These are phyloP conservation scores for Aaosphaeria arxii DNA, from an alignment of 2,329 filamentous ascomycete genomes.

Conservation along the genomic window DNA sequence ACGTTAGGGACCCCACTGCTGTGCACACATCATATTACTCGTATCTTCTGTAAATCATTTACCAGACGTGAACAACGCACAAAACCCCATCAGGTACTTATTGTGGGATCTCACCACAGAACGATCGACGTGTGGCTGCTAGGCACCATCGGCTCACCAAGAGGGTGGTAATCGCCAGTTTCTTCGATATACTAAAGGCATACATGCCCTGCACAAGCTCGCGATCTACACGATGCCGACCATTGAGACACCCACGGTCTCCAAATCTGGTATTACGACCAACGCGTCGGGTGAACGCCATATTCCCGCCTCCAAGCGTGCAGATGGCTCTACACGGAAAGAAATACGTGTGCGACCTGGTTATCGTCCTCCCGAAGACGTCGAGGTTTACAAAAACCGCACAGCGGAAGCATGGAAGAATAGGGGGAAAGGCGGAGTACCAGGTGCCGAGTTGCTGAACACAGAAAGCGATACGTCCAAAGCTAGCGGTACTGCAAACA, in stretches of 20 bases:
- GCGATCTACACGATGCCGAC: slow-evolving; percentile 22
- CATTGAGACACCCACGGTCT: slow-evolving; percentile 26
- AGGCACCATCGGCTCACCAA: no score
- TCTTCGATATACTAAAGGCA: no score
- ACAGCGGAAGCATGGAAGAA: slow-evolving; percentile 82
- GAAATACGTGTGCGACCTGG: slow-evolving; percentile 93
- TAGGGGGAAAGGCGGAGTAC: slow-evolving; percentile 66
- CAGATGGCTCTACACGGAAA: slow-evolving; percentile 88
- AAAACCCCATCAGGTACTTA: no score
- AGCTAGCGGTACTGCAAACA: slow-evolving; percentile 59
- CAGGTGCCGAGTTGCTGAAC: slow-evolving; percentile 64
- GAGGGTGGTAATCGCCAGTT: no score
- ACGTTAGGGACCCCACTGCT: no score
- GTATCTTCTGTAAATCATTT: no score
- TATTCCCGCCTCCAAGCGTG: slow-evolving; percentile 81
- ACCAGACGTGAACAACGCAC: no score
- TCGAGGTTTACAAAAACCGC: slow-evolving; percentile 93
- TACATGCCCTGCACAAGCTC: no score
- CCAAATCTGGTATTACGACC: slow-evolving; percentile 62
- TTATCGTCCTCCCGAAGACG: slow-evolving; percentile 90
- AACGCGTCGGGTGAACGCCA: slow-evolving; percentile 74
- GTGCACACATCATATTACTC: no score
- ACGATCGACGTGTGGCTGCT: no score
- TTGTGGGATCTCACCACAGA: no score
- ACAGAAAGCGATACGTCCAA: slow-evolving; percentile 45